Base-by-base conservation (phyloP, 805 yeast species). In the Wickerhamiella lipophila region DNA sequence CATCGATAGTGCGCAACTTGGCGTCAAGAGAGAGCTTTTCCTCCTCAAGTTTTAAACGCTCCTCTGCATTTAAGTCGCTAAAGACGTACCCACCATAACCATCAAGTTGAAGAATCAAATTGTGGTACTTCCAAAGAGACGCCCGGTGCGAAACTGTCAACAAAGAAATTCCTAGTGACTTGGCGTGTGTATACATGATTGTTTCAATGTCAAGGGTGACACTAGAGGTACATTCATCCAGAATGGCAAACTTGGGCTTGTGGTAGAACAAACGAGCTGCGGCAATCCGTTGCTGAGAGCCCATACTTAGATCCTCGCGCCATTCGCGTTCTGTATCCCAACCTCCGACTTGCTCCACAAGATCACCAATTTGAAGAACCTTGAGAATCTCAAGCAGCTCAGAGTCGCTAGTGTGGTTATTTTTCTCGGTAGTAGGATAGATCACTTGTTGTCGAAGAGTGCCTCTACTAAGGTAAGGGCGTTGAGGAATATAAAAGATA, bases 171-270 rank as follows among this genome's bases (percentile, higher is more conserved):
- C 85, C 84, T 53, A 83, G 69, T 15, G 72, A 69, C 60, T 82
- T 83, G 0, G 96, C 95, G 58, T 82, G 81, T 46, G 77, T 65
- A 60, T 88, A 88, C 84, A 89, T 87, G 57, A 80, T 78, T 53
- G 82, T 85, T 62, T 88, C 97, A 77, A 87, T 81, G 52, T 82
- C 83, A 9, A 92, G 84, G 0, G 96, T 80, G 1, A 88, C 94
- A 1, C 95, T 89, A 3, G 95, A 85, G 0, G 97, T 88, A 64
- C 96, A 88, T 68, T 88, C 97, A 66, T 88, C 97, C 55, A 88
- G 69, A 22, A 88, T 95, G 0, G 97, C 97, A 71, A 87, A 88
- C 63, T 78, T 82, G 1, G 97, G 97, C 58, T 75, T 74, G 64
- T 88, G 96, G 61, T 87, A 88, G 61, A 83, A 88, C 64, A 88